Evolutionary conservation across 164 flowering plant genomes (phyloP).

Genomic region (Houttuynia cordata): DNA sequence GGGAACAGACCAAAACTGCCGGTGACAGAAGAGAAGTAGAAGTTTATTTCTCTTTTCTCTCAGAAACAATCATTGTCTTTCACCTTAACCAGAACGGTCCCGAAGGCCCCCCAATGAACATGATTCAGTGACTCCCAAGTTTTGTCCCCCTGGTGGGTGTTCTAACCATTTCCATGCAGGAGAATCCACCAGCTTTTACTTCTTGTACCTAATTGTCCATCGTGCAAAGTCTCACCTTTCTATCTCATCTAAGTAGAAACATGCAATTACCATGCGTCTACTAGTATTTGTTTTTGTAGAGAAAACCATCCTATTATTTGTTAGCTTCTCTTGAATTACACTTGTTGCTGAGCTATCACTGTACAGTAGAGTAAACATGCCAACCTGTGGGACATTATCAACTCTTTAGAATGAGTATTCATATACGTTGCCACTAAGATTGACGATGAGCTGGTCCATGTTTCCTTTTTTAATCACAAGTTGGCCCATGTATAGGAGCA

Average conservation of each 20-base stretch:
- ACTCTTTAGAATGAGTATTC: too few relatives aligned
- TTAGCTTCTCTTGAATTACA: not conserved
- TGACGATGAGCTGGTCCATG: too few relatives aligned
- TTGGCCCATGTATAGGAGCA: too few relatives aligned
- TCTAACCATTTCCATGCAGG: not conserved
- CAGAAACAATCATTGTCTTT: too few relatives aligned
- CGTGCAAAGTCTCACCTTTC: not conserved
- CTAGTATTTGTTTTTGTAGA: not conserved
- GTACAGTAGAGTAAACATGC: too few relatives aligned
- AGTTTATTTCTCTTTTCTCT: too few relatives aligned
- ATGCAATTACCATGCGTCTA: not conserved
- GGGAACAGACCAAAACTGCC: too few relatives aligned
- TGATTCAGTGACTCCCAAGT: not conserved
- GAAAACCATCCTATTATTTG: not conserved
- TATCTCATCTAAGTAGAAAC: not conserved
- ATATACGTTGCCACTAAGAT: too few relatives aligned
- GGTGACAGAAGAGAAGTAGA: too few relatives aligned
- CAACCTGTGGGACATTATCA: too few relatives aligned
- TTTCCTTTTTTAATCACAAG: too few relatives aligned
- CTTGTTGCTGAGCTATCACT: too few relatives aligned
- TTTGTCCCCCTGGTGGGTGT: not conserved
- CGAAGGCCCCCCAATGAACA: not conserved
- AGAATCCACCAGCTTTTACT: not conserved
- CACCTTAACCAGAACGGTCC: not conserved
- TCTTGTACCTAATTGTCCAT: not conserved